Conservation (phyloP, 345 rosid species). For the Citrus trifoliata region DNA sequence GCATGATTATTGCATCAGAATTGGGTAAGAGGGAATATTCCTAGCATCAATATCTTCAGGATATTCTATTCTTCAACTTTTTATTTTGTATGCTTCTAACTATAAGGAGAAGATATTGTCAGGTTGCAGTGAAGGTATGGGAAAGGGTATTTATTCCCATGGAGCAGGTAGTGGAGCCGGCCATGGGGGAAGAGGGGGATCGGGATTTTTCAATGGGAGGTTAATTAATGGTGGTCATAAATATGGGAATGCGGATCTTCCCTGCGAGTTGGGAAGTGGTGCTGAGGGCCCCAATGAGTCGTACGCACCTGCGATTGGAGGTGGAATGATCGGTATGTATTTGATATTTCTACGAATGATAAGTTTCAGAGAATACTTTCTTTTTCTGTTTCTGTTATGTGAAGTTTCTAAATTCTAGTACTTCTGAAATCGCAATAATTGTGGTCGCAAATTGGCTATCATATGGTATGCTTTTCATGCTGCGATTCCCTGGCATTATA, state of each 20-base stretch:
- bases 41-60: conserved; percentile 9
- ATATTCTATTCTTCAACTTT: not conserved
- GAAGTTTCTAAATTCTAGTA: not conserved
- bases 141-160: conserved; percentile 75
- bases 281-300: conserved; percentile 74
- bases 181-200: conserved; percentile 94
- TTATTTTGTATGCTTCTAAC: conserved; percentile 16
- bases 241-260: conserved; percentile 87
- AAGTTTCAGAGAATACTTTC: conserved; percentile 11
- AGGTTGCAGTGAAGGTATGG: conserved; percentile 93
- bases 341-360: not conserved
- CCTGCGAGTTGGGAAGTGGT: conserved; percentile 97
- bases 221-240: conserved; percentile 72
- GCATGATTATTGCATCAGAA: conserved; percentile 76
- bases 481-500: not conserved
- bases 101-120: conserved; percentile 17
- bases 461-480: conserved; percentile 7
- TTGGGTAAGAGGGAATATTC: conserved; percentile 51
- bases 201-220: conserved; percentile 83
- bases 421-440: not conserved
- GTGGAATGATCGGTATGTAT: conserved; percentile 87
- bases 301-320: conserved; percentile 68
- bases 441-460: not conserved
- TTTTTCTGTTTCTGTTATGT: conserved; percentile 7
- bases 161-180: conserved; percentile 99